These are phyloP conservation scores for Jaapia argillacea DNA, from an alignment of 768 basidiomycete genomes.

Conservation along the genomic window DNA sequence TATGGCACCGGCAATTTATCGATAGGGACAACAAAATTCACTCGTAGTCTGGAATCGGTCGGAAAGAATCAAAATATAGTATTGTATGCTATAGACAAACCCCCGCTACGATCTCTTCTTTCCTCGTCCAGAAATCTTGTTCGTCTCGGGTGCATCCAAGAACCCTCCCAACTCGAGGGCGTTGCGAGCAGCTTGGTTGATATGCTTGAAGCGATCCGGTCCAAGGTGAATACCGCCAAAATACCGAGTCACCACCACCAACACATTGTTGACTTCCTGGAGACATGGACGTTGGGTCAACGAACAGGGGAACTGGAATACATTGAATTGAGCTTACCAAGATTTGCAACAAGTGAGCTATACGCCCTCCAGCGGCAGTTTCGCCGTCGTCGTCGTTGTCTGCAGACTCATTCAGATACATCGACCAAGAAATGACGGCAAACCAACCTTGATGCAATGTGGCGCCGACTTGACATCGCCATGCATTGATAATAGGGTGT, in stretches of 20 bases:
- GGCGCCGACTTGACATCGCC: constrained; percentile 61
- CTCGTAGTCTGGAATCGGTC: no score
- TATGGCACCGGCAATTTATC: no score
- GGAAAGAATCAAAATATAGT: no score
- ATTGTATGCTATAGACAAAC: no score
- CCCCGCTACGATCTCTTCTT: no score
- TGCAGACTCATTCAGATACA: constrained; percentile 15
- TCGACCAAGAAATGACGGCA: neutral
- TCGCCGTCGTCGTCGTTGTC: constrained; percentile 97
- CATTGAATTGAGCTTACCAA: constrained; percentile 38
- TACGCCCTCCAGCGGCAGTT: constrained; percentile 80
- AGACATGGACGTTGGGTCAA: constrained; percentile 1
- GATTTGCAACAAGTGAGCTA: constrained; percentile 88
- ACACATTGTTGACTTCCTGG: constrained; percentile 73
- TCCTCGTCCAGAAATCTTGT: constrained; percentile 3
- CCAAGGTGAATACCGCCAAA: constrained; percentile 90
- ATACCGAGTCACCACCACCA: constrained; percentile 89
- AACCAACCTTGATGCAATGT: constrained; percentile 67
- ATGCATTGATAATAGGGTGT: constrained; percentile 76
- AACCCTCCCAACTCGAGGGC: constrained; percentile 86
- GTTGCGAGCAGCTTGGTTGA: constrained; percentile 91
- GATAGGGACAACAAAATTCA: no score
- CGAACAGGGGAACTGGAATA: neutral
- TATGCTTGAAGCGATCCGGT: constrained; percentile 84
- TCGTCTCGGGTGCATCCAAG: constrained; percentile 40